Conservation (phyloP, 1,139 yeast species). For the Candida sp. region DNA sequence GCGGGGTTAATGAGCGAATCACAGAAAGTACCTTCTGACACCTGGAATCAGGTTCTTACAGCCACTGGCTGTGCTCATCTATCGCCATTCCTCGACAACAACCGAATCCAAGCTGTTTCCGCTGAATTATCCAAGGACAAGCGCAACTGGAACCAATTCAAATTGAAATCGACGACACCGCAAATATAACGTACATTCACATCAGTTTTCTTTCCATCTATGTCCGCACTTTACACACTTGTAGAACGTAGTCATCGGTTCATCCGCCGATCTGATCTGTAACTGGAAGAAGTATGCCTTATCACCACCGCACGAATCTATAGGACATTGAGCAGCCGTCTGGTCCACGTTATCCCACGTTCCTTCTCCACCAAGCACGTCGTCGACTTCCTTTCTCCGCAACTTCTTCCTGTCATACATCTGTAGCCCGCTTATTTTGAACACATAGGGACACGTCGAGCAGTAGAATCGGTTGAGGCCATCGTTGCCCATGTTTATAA, state of each 20-base stretch:
- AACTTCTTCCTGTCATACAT: slow-evolving; percentile 84
- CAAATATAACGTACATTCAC: slow-evolving; percentile 25
- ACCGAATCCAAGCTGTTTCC: slow-evolving; percentile 7
- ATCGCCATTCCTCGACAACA: slow-evolving; percentile 3
- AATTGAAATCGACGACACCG: slow-evolving; percentile 8
- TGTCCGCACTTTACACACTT: slow-evolving; percentile 92
- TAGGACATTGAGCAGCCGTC: slow-evolving; percentile 88
- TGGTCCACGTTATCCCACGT: slow-evolving; percentile 99
- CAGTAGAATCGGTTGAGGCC: slow-evolving; percentile 70
- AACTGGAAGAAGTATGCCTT: slow-evolving; percentile 97
- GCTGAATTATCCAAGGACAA: slow-evolving; percentile 9
- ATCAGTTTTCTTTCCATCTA: slow-evolving; percentile 98
- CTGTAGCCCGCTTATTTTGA: slow-evolving; percentile 81
- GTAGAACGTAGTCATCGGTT: slow-evolving; percentile 96
- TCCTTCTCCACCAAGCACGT: slow-evolving; percentile 95
- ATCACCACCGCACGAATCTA: slow-evolving; percentile 82
- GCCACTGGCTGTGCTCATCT: neutral
- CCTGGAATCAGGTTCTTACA: slow-evolving; percentile 7
- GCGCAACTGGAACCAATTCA: slow-evolving; percentile 12
- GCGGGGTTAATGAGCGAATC: slow-evolving; percentile 1
- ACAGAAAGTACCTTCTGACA: neutral
- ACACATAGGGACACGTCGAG: slow-evolving; percentile 94
- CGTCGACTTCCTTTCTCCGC: slow-evolving; percentile 92
- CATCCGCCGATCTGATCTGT: slow-evolving; percentile 93
- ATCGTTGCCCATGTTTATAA: slow-evolving; percentile 46